A percentile compares a stretch with the other conserved stretches of the same genome.
These are phyloP conservation scores for Plasmodium gaboni DNA, from an alignment of 169 alveolate genomes.

Conservation along the genomic window DNA sequence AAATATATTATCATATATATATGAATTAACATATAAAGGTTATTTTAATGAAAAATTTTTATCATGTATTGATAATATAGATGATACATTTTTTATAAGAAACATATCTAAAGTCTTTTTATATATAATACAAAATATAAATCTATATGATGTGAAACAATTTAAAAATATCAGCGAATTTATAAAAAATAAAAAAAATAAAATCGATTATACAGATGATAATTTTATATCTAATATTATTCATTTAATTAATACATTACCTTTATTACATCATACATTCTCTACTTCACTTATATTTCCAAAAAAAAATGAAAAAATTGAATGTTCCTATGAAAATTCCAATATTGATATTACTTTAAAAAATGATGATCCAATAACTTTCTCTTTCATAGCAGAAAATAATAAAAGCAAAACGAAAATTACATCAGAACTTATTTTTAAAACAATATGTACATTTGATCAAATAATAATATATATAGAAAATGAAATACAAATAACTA, in stretches of 20 bases:
- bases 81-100: conserved; percentile 23
- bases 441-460: not conserved
- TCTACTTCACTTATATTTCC: conserved; percentile 8
- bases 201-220: not conserved
- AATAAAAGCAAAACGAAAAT: conserved; percentile 5
- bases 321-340: conserved; percentile 11
- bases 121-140: conserved; percentile 1
- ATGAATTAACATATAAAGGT: conserved; percentile 6
- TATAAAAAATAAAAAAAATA: not conserved
- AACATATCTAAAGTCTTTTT: conserved; percentile 22
- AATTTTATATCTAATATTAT: conserved; percentile 22
- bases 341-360: conserved; percentile 4
- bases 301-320: conserved; percentile 17
- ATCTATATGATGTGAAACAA: not conserved
- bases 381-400: conserved; percentile 11
- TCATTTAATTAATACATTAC: not conserved
- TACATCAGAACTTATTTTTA: conserved; percentile 1
- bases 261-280: conserved; percentile 5
- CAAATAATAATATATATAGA: not conserved
- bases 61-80: not conserved
- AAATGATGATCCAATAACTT: not conserved
- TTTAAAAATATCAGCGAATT: not conserved
- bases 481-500: conserved; percentile 9
- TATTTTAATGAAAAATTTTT: conserved; percentile 6
- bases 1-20: conserved; percentile 15